These are phyloP conservation scores for Flaveria brownii DNA, from an alignment of 129 eudicot species.

Conservation along the genomic window DNA sequence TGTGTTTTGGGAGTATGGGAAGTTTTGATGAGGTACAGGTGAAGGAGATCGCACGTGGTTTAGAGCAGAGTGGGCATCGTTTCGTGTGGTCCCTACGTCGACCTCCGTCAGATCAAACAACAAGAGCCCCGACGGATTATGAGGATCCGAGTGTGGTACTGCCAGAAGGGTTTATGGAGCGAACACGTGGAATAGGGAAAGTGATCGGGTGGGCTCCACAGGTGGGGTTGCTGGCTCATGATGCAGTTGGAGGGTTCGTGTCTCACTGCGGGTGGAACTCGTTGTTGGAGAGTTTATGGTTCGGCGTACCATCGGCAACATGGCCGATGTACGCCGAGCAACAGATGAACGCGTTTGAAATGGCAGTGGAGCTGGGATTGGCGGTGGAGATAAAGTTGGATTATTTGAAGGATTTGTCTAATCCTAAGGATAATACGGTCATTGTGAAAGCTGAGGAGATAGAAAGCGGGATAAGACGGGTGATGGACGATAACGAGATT, in stretches of 20 bases:
- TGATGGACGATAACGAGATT: conserved; percentile 23
- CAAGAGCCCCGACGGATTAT: conserved; percentile 14
- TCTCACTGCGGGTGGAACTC: conserved; percentile 72
- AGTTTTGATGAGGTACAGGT: conserved; percentile 22
- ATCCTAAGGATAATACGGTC: neutral
- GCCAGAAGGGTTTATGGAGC: conserved; percentile 49
- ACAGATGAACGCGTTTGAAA: conserved; percentile 44
- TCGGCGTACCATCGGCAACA: conserved; percentile 48
- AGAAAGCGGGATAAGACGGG: neutral
- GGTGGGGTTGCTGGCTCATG: conserved; percentile 42
- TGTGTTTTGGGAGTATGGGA: conserved; percentile 29
- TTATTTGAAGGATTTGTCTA: conserved; percentile 2
- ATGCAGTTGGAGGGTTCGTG: conserved; percentile 53
- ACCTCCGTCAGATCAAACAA: conserved; percentile 1
- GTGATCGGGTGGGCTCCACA: conserved; percentile 69
- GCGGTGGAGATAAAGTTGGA: conserved; percentile 23
- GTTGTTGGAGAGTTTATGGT: conserved; percentile 52
- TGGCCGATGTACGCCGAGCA: conserved; percentile 52
- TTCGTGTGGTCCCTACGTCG: conserved; percentile 27
- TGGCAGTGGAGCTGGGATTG: conserved; percentile 29
- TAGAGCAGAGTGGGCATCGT: conserved; percentile 22
- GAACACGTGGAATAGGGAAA: conserved; percentile 47
- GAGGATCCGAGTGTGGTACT: conserved; percentile 35
- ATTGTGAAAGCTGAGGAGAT: conserved; percentile 13
- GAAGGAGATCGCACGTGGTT: conserved; percentile 25